Percentiles rank a stretch among this genome's conserved stretches.
Evolutionary conservation across 441 rosid genomes (phyloP).

Genomic region (Mallotus japonicus): DNA sequence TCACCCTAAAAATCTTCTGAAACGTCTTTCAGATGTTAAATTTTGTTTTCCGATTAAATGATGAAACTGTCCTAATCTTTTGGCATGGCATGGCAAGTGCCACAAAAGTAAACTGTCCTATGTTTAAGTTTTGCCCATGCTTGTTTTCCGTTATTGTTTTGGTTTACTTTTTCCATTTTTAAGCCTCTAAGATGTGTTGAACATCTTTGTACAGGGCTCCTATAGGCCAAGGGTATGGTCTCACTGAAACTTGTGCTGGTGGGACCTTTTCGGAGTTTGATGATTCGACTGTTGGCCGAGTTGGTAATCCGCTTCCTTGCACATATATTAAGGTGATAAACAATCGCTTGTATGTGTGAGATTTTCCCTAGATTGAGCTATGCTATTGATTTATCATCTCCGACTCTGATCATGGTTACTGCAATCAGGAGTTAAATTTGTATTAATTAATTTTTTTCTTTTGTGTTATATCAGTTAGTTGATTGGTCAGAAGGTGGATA

Average conservation of each 20-base stretch:
- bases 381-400: background rate
- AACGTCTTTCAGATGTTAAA: background rate
- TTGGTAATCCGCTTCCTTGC: conserved; percentile 95
- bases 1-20: background rate
- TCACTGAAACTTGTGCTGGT: conserved; percentile 98
- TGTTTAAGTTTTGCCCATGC: background rate
- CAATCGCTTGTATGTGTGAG: background rate
- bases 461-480: conserved; percentile 60
- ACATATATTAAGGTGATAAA: conserved; percentile 75
- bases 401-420: background rate
- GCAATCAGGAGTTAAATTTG: background rate
- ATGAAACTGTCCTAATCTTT: background rate
- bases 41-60: too few species aligned
- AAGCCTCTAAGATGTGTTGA: conserved; percentile 12
- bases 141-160: background rate
- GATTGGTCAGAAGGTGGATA: conserved; percentile 99
- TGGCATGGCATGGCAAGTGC: too few species aligned
- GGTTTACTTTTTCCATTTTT: conserved; percentile 4
- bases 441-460: background rate
- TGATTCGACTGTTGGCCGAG: conserved; percentile 96
- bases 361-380: background rate
- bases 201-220: conserved; percentile 67
- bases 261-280: conserved; percentile 96
- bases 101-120: background rate
- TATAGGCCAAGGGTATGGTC: conserved; percentile 97